Percentiles rank a stretch among this genome's conserved stretches.
These are phyloP conservation scores for Leishmania amazonensis DNA, from an alignment of 208 protist genomes.

Conservation along the genomic window DNA sequence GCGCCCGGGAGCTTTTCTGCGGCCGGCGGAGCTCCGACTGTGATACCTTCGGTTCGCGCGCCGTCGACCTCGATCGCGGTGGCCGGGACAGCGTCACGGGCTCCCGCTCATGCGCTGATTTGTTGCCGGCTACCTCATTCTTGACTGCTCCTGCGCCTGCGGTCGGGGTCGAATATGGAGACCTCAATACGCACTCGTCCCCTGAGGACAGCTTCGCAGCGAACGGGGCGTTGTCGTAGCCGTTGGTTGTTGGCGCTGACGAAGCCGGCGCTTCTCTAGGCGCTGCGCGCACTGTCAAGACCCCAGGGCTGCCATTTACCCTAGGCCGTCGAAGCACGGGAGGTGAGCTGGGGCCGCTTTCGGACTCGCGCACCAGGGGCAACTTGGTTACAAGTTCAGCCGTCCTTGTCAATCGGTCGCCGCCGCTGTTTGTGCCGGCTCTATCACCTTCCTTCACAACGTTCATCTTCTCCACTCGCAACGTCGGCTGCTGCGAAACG, in stretches of 20 bases:
- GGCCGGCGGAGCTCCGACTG: not conserved
- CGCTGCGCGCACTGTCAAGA: not conserved
- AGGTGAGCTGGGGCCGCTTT: not conserved
- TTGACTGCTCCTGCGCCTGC: not conserved
- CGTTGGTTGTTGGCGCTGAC: not conserved
- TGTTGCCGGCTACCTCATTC: not conserved
- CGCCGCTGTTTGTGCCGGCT: not conserved
- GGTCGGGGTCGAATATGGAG: not conserved
- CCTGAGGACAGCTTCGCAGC: not conserved
- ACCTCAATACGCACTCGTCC: not conserved
- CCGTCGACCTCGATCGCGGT: not conserved
- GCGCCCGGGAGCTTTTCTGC: not conserved
- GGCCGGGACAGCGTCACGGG: not conserved
- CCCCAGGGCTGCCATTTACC: not conserved
- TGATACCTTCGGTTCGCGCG: not conserved
- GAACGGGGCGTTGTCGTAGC: not conserved
- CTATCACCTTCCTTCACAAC: not conserved
- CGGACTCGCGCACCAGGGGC: constrained; percentile 5
- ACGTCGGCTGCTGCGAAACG: not conserved
- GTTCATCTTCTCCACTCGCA: constrained; percentile 7
- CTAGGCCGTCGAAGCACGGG: constrained; percentile 3
- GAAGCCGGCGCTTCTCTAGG: not conserved
- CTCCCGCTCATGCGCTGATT: not conserved
- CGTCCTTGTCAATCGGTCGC: not conserved
- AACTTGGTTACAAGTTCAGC: constrained; percentile 7